Evolutionary conservation across 305 asterid genomes (phyloP).

Genomic region (Rubia balearica): DNA sequence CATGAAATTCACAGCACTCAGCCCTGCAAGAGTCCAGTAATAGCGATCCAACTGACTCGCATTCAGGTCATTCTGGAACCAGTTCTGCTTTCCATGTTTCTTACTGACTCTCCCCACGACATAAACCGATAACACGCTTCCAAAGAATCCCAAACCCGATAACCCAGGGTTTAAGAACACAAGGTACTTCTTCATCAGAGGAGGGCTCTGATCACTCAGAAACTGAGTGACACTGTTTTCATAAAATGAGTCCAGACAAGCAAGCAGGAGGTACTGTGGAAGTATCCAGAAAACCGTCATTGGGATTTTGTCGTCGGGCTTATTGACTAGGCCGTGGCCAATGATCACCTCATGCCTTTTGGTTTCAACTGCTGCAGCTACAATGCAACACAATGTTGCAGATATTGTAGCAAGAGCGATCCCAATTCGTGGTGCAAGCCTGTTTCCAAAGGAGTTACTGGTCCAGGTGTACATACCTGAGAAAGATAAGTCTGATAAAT

Average conservation of each 20-base stretch:
- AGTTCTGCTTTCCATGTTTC: conserved; percentile 11
- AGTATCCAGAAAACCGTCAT: conserved; percentile 31
- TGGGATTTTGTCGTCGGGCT: conserved; percentile 25
- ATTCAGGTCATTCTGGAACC: conserved; percentile 20
- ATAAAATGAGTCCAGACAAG: conserved; percentile 23
- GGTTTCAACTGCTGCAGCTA: conserved; percentile 37
- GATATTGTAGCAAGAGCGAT: conserved; percentile 28
- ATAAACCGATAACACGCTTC: conserved; percentile 17
- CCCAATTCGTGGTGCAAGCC: conserved; percentile 25
- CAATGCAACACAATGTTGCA: conserved; percentile 38
- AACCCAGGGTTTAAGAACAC: conserved; percentile 8
- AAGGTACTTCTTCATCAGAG: conserved; percentile 21
- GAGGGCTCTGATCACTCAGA: conserved; percentile 20
- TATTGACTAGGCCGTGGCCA: neutral
- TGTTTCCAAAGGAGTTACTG: too few relatives aligned
- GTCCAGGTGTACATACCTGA: too few relatives aligned
- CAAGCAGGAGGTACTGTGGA: conserved; percentile 37
- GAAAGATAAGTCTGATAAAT: too few relatives aligned
- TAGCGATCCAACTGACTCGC: conserved; percentile 22
- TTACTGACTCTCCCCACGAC: conserved; percentile 16
- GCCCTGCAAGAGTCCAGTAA: conserved; percentile 19
- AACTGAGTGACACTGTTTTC: conserved; percentile 21
- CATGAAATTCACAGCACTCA: neutral
- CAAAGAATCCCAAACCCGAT: conserved; percentile 13
- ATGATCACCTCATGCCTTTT: too few relatives aligned